Evolutionary conservation across 257 asterid genomes (phyloP).

Genomic region (Datura wrightii): DNA sequence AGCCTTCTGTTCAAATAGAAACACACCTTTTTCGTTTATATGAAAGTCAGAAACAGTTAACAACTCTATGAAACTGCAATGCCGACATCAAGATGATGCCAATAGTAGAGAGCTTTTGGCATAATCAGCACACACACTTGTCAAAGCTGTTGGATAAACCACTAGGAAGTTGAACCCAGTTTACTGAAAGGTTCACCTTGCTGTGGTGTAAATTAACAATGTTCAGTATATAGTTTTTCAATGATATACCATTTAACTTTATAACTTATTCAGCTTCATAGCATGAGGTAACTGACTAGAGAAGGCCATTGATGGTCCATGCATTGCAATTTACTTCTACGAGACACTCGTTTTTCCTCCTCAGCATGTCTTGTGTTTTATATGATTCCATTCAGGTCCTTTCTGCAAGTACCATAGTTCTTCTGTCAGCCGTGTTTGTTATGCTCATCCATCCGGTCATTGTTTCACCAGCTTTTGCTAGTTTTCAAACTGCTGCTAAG

Average conservation of each 20-base stretch:
- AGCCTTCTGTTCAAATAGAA: neutral
- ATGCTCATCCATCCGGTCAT: slow-evolving; percentile 68
- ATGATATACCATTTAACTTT: neutral
- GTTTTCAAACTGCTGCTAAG: slow-evolving; percentile 60
- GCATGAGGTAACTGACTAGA: neutral
- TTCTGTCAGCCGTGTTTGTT: slow-evolving; percentile 65
- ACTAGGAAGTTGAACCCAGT: neutral
- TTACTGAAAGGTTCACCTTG: slow-evolving; percentile 24
- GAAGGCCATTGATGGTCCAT: slow-evolving; percentile 20
- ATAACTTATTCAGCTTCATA: neutral
- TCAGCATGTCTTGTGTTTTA: slow-evolving; percentile 8
- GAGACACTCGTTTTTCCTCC: neutral
- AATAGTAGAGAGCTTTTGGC: neutral
- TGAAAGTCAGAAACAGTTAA: neutral
- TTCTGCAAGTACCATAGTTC: slow-evolving; percentile 52
- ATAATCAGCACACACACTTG: neutral
- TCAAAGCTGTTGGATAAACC: neutral
- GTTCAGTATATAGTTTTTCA: neutral
- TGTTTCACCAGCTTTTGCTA: slow-evolving; percentile 81
- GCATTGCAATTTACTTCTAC: slow-evolving; percentile 6
- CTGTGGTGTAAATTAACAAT: neutral
- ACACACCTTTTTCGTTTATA: neutral
- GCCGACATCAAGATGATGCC: neutral
- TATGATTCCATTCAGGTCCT: slow-evolving; percentile 52
- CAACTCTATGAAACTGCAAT: neutral